Percentiles rank a stretch among this genome's conserved stretches.
Conservation (phyloP, 176 grass and related monocot species). For the Cocos nucifera region DNA sequence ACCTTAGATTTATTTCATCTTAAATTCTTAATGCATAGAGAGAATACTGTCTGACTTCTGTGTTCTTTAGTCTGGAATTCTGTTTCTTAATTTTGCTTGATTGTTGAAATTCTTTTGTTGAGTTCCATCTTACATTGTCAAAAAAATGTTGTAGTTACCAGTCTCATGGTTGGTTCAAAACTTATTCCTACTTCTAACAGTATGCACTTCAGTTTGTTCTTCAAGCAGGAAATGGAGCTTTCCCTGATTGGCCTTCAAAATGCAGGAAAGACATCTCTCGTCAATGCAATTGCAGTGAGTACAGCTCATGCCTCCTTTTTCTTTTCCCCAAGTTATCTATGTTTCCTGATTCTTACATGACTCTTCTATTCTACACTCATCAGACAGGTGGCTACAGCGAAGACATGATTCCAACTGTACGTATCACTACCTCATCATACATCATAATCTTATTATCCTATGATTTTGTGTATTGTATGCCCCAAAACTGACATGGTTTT, state of each 20-base stretch:
- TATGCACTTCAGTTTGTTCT: conserved; percentile 62
- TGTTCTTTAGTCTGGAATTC: too few relatives aligned
- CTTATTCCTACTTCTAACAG: background rate
- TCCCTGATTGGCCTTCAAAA: conserved; percentile 93
- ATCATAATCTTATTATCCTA: too few relatives aligned
- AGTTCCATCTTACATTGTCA: too few relatives aligned
- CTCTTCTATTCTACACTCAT: conserved; percentile 27
- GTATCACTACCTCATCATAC: conserved; percentile 18
- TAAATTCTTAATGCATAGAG: too few relatives aligned
- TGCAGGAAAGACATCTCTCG: conserved; percentile 93
- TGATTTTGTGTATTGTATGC: too few relatives aligned
- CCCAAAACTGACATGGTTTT: too few relatives aligned
- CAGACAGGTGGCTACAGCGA: conserved; percentile 98
- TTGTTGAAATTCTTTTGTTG: too few relatives aligned
- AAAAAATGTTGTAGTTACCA: too few relatives aligned
- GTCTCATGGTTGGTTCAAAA: background rate
- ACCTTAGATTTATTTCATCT: too few relatives aligned
- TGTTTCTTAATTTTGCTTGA: too few relatives aligned
- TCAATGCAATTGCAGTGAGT: conserved; percentile 79
- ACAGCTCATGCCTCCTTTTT: conserved; percentile 8
- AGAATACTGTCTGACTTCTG: too few relatives aligned
- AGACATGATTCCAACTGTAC: conserved; percentile 98
- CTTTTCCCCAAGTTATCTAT: conserved; percentile 16
- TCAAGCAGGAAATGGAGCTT: conserved; percentile 99
- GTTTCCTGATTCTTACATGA: conserved; percentile 29